phyloP scores from a whole-genome alignment of 331 rosid genomes.

The Telfairia occidentalis region DNA sequence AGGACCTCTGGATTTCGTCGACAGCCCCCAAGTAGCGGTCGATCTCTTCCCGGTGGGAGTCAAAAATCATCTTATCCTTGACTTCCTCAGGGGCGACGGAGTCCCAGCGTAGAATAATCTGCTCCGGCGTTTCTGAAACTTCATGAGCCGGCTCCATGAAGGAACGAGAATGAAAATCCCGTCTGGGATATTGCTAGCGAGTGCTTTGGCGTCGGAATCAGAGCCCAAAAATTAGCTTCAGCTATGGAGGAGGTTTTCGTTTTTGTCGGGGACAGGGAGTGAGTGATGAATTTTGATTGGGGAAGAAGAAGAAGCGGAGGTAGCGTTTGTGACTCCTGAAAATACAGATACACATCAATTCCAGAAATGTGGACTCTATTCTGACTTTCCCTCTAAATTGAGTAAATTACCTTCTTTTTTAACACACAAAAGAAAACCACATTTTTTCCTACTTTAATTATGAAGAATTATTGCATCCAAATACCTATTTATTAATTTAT shows the following conservation, averaged over 20 bases:
- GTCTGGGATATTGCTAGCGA: neutral
- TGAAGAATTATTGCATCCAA: constrained; percentile 6
- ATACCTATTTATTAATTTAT: neutral
- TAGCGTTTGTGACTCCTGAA: neutral
- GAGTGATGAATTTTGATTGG: constrained; percentile 1
- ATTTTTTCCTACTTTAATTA: neutral
- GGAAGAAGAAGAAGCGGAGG: neutral
- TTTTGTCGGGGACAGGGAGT: too few relatives aligned
- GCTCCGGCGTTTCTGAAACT: constrained; percentile 54
- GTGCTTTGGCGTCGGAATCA: neutral
- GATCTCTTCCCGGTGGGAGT: constrained; percentile 56
- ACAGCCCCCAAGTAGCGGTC: constrained; percentile 84
- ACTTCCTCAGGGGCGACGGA: constrained; percentile 82
- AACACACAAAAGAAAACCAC: neutral
- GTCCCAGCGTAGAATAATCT: constrained; percentile 81
- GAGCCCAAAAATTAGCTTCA: too few relatives aligned
- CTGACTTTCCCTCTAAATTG: neutral
- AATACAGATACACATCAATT: neutral
- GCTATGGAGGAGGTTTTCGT: constrained; percentile 1
- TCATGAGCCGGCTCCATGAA: constrained; percentile 17
- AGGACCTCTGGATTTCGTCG: constrained; percentile 79
- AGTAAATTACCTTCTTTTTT: neutral
- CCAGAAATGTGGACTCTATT: neutral
- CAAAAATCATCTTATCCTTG: constrained; percentile 70
- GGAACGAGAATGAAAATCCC: neutral